Conservation (phyloP, 306 rosid species). For the Trichosanthes truncata region DNA sequence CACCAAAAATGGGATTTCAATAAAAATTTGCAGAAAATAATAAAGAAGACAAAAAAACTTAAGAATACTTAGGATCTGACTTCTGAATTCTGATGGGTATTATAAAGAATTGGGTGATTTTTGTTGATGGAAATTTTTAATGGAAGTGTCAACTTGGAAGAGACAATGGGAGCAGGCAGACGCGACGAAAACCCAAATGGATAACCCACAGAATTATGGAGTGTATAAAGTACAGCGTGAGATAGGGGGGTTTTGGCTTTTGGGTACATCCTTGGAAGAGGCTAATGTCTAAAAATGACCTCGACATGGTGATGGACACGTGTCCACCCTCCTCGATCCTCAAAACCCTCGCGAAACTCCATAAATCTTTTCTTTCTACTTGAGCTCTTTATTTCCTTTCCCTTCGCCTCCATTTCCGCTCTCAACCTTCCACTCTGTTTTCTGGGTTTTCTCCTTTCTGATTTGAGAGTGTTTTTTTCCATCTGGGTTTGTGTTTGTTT, state of each 20-base stretch:
- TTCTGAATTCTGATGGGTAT: not conserved
- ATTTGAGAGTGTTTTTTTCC: not conserved
- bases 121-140: not conserved
- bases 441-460: slow-evolving; percentile 4
- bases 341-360: slow-evolving; percentile 46
- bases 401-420: slow-evolving; percentile 6
- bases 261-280: not conserved
- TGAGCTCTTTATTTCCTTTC: not conserved
- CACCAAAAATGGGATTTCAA: not conserved
- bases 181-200: not conserved
- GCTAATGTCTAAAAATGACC: not conserved
- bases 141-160: not conserved
- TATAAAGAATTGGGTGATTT: not conserved
- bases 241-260: not conserved
- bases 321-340: slow-evolving; percentile 28
- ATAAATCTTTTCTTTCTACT: not conserved
- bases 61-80: not conserved
- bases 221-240: not conserved
- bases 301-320: slow-evolving; percentile 46
- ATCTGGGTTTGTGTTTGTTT: not conserved
- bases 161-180: not conserved
- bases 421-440: slow-evolving; percentile 12
- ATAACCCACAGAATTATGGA: slow-evolving; percentile 11
- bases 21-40: not conserved
- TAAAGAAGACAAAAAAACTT: not conserved